These are phyloP conservation scores for Neurospora crassa DNA, from an alignment of 2,329 filamentous ascomycete genomes.

Conservation along the genomic window DNA sequence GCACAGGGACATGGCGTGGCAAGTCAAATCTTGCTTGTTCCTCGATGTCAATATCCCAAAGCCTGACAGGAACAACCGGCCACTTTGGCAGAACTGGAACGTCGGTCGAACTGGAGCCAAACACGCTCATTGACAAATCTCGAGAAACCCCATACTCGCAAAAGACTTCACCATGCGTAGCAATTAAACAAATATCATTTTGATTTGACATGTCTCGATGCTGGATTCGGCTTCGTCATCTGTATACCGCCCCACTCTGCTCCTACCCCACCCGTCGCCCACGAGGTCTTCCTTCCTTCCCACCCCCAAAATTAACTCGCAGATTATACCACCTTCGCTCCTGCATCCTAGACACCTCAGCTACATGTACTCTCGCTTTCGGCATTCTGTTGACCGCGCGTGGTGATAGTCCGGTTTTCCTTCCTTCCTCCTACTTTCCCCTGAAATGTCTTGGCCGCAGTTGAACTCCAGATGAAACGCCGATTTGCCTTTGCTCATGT, in stretches of 20 bases:
- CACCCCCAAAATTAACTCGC: fast-evolving
- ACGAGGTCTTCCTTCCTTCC: background rate
- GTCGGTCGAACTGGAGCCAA: background rate
- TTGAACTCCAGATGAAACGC: background rate
- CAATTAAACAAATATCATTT: background rate
- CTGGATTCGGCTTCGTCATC: background rate
- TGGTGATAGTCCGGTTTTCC: background rate
- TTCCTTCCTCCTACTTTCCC: background rate
- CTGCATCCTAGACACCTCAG: background rate
- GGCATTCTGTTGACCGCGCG: too few relatives aligned
- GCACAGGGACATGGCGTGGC: background rate
- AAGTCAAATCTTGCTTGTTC: too few relatives aligned
- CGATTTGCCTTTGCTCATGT: background rate
- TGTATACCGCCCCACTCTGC: background rate
- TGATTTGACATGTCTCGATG: background rate
- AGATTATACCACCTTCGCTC: background rate
- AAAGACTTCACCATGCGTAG: too few relatives aligned
- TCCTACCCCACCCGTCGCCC: background rate
- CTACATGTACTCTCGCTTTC: background rate
- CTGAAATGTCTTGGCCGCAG: too few relatives aligned
- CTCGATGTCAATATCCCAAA: background rate
- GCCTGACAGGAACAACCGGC: background rate
- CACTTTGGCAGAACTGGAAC: background rate
- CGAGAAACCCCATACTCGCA: background rate
- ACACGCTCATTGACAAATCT: background rate